These are phyloP conservation scores for Lichtheimia ramosa DNA, from an alignment of 371 early-diverging fungal genomes.

Conservation along the genomic window DNA sequence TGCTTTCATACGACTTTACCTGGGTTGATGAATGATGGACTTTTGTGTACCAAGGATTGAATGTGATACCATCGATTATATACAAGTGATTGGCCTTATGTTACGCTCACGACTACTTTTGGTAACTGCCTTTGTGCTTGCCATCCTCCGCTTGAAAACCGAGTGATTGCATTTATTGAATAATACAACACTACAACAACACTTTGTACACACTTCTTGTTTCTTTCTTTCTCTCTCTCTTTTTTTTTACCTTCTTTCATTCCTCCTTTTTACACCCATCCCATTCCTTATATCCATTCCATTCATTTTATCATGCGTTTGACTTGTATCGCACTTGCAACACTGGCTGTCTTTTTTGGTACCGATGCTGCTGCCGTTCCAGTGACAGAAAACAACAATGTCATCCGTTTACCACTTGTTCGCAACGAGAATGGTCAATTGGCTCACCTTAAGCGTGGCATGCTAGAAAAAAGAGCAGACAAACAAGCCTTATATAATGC, in stretches of 20 bases:
- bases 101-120: neutral
- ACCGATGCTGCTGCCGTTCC: conserved; percentile 2
- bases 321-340: conserved; percentile 3
- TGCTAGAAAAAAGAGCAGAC: conserved; percentile 11
- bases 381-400: neutral
- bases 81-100: too few relatives aligned
- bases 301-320: conserved; percentile 6
- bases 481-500: conserved; percentile 13
- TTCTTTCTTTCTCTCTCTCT: neutral
- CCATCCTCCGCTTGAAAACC: conserved; percentile 2
- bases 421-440: conserved; percentile 18
- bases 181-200: neutral
- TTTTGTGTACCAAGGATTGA: too few relatives aligned
- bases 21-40: too few relatives aligned
- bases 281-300: neutral
- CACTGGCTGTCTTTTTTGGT: conserved; percentile 4
- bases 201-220: neutral
- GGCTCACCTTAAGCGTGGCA: conserved; percentile 6
- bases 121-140: neutral
- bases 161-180: neutral
- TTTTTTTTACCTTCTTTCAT: neutral
- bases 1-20: too few relatives aligned
- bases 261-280: neutral
- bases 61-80: too few relatives aligned
- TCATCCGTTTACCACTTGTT: conserved; percentile 14